Evolutionary conservation across 2,329 filamentous ascomycete species (phyloP).

Genomic region (Podosphaera fusca): DNA sequence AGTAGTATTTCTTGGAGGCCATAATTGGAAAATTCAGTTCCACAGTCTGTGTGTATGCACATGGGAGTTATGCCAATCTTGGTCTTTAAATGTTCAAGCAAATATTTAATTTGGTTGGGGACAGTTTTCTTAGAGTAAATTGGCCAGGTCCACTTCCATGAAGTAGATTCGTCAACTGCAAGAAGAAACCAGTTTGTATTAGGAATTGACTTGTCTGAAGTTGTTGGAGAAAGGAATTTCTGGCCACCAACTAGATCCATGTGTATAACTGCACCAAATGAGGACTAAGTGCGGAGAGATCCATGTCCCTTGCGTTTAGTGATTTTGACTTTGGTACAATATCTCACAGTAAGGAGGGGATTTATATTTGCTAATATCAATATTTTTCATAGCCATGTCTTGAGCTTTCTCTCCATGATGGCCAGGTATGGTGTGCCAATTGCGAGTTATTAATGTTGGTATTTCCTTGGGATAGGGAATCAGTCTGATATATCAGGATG

Average conservation of each 20-base stretch:
- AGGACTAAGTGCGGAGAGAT: background rate
- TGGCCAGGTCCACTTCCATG: background rate
- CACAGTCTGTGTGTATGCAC: no score
- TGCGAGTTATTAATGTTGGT: no score
- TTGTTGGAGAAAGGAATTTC: background rate
- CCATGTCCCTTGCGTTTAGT: background rate
- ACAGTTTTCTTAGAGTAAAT: background rate
- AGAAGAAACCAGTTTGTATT: background rate
- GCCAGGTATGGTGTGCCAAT: background rate
- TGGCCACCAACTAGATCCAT: background rate
- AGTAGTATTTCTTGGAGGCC: no score
- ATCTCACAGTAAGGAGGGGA: no score
- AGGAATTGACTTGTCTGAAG: background rate
- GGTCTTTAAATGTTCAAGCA: no score
- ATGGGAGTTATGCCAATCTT: no score
- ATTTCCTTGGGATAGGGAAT: no score
- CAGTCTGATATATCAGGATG: no score
- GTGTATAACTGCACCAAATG: background rate
- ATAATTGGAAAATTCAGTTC: no score
- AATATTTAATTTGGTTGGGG: no score
- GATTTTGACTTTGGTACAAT: background rate
- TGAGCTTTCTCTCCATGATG: background rate
- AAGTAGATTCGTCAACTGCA: background rate
- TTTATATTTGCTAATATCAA: no score
- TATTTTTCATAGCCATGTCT: background rate